These are phyloP conservation scores for Epichloe sibirici DNA, from an alignment of 2,329 filamentous ascomycete genomes.

Conservation along the genomic window DNA sequence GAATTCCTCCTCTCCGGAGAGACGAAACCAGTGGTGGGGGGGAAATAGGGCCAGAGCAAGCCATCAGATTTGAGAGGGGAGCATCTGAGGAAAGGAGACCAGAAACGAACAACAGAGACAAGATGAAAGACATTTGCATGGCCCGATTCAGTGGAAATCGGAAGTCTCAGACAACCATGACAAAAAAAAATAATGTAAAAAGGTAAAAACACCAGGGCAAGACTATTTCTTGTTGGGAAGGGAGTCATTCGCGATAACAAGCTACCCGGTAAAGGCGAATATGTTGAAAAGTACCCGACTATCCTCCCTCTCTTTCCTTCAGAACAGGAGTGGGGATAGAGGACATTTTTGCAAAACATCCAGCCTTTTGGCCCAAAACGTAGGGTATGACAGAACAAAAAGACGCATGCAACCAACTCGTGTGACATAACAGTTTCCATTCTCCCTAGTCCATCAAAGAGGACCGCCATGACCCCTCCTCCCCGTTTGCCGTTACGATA, in stretches of 20 bases:
- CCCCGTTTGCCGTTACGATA: slow-evolving; percentile 17
- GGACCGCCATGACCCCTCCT: slow-evolving; percentile 12
- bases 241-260: slow-evolving; percentile 1
- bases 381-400: slow-evolving; percentile 5
- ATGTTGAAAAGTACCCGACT: background rate
- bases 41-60: too few species aligned
- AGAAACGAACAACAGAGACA: background rate
- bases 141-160: slow-evolving; percentile 12
- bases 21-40: too few species aligned
- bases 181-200: background rate
- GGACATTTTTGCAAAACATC: background rate
- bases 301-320: background rate
- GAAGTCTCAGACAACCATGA: slow-evolving; percentile 9
- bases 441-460: slow-evolving; percentile 8
- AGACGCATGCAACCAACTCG: slow-evolving; percentile 6
- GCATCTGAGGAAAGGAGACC: background rate
- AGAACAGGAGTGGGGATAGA: background rate
- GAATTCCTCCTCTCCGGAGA: too few species aligned
- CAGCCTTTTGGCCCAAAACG: slow-evolving; percentile 3
- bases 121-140: background rate
- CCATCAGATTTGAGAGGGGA: too few species aligned
- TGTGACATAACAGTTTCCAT: slow-evolving; percentile 7
- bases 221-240: background rate
- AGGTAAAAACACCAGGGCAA: slow-evolving; percentile 1
- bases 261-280: background rate